Evolutionary conservation across 2,329 filamentous ascomycete species (phyloP), one percentile per base, ranked within the genome.

Genomic region (Cladophialophora exuberans): DNA sequence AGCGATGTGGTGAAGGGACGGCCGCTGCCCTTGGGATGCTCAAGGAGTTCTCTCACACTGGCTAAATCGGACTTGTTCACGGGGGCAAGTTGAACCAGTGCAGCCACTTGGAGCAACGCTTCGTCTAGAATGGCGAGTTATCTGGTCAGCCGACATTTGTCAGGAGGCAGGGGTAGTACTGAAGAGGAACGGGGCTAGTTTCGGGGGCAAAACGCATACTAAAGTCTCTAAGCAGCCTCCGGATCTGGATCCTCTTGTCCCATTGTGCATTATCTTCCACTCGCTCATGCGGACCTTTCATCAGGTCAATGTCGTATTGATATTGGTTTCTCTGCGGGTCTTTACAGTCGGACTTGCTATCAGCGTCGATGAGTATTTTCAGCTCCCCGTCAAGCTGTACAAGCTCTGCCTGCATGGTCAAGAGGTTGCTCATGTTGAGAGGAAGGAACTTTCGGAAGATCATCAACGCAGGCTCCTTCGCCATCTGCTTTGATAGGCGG

Each of bases 361-460:
- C 56, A 23, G 30, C 26, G 13, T 33, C 20, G 22, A 59, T 53
- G 13, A 23, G 35, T 3, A 25, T 5, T 13, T 26, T 15, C 3
- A 55, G 39, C 10, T 4, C 53, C 9, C 61, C 44, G 39, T 69
- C 61, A 1, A 69, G 54, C 22, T 66, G 45, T 0, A 61, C 54
- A 15, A 70, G 51, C 51, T 70, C 67, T 2, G 65, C 67, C 52
- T 71, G 69, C 17, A 65, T 42, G 41, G 66, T 68, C 3, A 70
- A 62, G 3, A 70, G 26, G 42, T 66, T 66, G 18, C 64, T 60
- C 6, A 54, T 44, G 46, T 70, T 67, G 6, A 70, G 54, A 7
- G 46, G 23, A 18, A 57, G 49, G 49, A 70, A 70, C 1, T 67
- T 62, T 31, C 66, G 60, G 13, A 69, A 62, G 0, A 69, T 66